Evolutionary conservation across 257 asterid genomes (phyloP), one percentile per base, ranked within the genome.

Genomic region (Solanum neorickii): DNA sequence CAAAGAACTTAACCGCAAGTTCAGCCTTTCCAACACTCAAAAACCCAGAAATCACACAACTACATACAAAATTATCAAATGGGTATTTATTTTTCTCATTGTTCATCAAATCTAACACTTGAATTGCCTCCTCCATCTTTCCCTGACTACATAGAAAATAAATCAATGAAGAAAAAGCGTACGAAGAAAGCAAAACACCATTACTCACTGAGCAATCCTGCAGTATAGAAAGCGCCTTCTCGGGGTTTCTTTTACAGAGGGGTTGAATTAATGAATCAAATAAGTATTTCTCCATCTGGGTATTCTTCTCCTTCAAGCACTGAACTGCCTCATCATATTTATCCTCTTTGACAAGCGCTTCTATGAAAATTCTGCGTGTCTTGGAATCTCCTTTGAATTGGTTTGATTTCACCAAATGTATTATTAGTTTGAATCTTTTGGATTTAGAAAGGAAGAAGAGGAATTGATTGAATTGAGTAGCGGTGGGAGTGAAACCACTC

Each of bases 11-110:
- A 89, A 94, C 88, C 3, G 98, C 99, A 65, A 93, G 91, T 75
- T 91, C 96, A 85, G 98, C 93, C 91, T 95, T 93, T 89, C 98
- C 95, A 90, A 91, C 91, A 89, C 93, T 91, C 90, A 92, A 83
- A 87, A 93, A 94, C 33, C 98, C 98, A 86, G 92, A 91, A 91
- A 96, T 92, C 91, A 94, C 99, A 89, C 94, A 93, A 87, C 96
- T 96, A 83, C 94, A 93, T 10, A 94, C 94, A 91, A 88, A 93
- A 91, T 96, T 95, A 88, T 92, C 91, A 86, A 92, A 93, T 85
- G 95, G 96, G 89, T 88, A 94, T 52, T 87, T 90, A 74, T 89
- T 87, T 91, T 82, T 93, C 85, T 91, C 94, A 82, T 87, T 92
- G 73, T 89, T 87, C 94, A 93, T 93, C 87, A 94, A 87, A 87